These are phyloP conservation scores for Coemansia furcata DNA, from an alignment of 192 early-diverging fungal genomes.

Conservation along the genomic window DNA sequence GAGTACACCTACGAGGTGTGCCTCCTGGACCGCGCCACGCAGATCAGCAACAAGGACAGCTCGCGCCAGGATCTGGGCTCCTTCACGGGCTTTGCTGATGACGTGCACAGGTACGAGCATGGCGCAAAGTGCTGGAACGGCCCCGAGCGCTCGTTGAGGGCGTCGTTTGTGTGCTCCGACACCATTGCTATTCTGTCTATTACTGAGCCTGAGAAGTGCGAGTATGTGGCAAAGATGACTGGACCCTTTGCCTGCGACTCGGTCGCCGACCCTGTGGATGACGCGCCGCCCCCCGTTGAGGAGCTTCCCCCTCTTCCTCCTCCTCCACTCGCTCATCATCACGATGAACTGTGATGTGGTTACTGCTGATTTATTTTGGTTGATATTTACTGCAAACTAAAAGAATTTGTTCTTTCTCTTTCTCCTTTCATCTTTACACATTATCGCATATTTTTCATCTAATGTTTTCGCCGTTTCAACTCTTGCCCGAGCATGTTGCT, in stretches of 20 bases:
- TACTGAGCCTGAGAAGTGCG: constrained; percentile 90
- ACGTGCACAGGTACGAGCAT: constrained; percentile 61
- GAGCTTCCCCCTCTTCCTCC: no score
- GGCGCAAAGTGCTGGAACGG: constrained; percentile 96
- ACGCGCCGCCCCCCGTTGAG: no score
- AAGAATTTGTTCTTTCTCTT: not conserved
- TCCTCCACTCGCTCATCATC: not conserved
- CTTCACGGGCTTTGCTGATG: constrained; percentile 51
- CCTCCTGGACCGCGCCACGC: constrained; percentile 71
- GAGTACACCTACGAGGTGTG: constrained; percentile 76
- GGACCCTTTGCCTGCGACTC: constrained; percentile 78
- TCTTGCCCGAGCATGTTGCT: no score
- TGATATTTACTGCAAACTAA: no score
- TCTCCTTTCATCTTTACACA: no score
- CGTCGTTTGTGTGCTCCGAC: constrained; percentile 72
- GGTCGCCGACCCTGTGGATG: not conserved
- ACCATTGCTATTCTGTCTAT: constrained; percentile 68
- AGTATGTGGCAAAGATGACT: constrained; percentile 73
- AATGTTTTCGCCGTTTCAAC: no score
- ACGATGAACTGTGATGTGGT: constrained; percentile 10
- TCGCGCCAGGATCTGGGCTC: constrained; percentile 59
- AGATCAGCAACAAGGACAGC: constrained; percentile 65
- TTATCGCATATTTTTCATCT: no score
- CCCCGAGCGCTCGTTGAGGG: constrained; percentile 74
- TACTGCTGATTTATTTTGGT: no score